Evolutionary conservation across 1,284 basidiomycete genomes (phyloP).

Genomic region (Hymenochaete sp.): DNA sequence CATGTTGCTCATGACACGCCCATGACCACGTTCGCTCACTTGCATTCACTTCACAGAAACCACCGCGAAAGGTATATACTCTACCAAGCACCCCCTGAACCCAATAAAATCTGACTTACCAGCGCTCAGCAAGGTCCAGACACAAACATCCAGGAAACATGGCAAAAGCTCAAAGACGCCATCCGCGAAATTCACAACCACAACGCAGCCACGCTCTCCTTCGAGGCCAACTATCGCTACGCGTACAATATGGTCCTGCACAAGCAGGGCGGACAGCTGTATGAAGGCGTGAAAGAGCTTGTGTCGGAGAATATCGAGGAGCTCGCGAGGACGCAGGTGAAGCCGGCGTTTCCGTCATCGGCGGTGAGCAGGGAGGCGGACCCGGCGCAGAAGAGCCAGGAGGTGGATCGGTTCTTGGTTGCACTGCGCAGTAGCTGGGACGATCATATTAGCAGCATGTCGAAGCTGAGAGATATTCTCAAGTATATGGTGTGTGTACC

Average conservation of each 20-base stretch:
- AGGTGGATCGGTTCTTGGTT: slow-evolving; percentile 81
- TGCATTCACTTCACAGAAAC: slow-evolving; percentile 32
- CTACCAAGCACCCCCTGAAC: background rate
- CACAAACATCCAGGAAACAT: slow-evolving; percentile 63
- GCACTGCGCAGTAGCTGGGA: slow-evolving; percentile 87
- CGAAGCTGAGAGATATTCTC: slow-evolving; percentile 82
- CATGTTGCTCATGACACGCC: background rate
- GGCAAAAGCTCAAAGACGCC: slow-evolving; percentile 70
- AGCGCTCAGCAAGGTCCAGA: slow-evolving; percentile 53
- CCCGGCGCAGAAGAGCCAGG: slow-evolving; percentile 55
- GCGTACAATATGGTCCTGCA: slow-evolving; percentile 91
- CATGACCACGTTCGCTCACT: background rate
- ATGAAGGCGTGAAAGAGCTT: slow-evolving; percentile 78
- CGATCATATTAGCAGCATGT: slow-evolving; percentile 87
- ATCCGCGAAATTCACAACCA: slow-evolving; percentile 95
- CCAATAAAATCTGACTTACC: background rate
- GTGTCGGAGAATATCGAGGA: slow-evolving; percentile 78
- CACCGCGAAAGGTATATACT: slow-evolving; percentile 41
- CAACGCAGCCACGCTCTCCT: slow-evolving; percentile 87
- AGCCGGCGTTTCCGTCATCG: slow-evolving; percentile 73
- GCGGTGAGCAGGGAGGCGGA: slow-evolving; percentile 46
- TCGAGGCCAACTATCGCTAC: slow-evolving; percentile 94
- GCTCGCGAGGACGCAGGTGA: slow-evolving; percentile 70
- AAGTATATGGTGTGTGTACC: slow-evolving; percentile 81
- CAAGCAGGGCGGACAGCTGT: slow-evolving; percentile 82